phyloP scores from a whole-genome alignment of 208 protist genomes.

The Spongospora subterranea region DNA sequence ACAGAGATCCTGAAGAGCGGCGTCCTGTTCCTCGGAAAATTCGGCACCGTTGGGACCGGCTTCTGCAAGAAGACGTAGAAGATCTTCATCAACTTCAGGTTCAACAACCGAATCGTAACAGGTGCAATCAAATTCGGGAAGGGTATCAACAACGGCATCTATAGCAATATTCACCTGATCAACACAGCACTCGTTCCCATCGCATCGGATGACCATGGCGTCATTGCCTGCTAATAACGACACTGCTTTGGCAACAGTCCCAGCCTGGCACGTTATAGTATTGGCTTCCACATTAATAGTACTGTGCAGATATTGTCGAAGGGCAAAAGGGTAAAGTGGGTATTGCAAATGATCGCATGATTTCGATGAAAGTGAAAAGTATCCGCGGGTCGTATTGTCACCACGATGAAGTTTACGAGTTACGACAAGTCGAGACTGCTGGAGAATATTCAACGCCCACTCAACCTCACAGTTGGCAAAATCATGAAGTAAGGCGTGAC shows the following conservation, averaged over 20 bases:
- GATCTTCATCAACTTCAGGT: neutral
- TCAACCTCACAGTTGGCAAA: conserved; percentile 15
- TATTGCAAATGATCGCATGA: neutral
- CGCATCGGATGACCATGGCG: neutral
- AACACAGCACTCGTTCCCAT: neutral
- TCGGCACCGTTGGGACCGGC: neutral
- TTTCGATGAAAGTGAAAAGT: neutral
- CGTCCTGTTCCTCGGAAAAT: neutral
- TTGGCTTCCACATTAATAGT: neutral
- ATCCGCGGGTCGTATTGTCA: neutral
- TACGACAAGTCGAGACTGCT: neutral
- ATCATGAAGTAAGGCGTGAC: neutral
- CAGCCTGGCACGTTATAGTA: neutral
- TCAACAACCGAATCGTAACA: neutral
- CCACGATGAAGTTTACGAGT: neutral
- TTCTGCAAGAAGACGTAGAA: neutral
- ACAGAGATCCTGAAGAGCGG: neutral
- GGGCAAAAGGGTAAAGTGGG: neutral
- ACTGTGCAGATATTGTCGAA: neutral
- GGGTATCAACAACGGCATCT: neutral
- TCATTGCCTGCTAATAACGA: neutral
- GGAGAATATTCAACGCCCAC: conserved; percentile 16
- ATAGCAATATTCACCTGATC: neutral
- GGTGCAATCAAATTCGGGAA: neutral
- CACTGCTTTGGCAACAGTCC: neutral